A percentile compares a stretch with the other conserved stretches of the same genome.
Evolutionary conservation across 2,329 filamentous ascomycete species (phyloP).

Genomic region (Arthrinium phaeospermum): DNA sequence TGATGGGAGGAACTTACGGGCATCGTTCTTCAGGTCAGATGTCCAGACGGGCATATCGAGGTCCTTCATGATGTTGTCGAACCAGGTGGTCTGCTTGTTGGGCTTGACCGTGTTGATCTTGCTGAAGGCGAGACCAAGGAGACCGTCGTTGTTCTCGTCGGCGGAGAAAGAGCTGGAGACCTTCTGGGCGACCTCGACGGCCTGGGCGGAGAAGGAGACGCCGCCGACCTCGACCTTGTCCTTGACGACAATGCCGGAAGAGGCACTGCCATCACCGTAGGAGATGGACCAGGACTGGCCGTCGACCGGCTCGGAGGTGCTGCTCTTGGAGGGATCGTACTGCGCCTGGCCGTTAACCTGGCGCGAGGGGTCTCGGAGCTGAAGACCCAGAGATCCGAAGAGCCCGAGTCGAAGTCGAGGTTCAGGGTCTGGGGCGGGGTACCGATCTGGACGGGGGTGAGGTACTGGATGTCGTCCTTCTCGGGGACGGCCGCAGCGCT

Average conservation of each 20-base stretch:
- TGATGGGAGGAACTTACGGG: slow-evolving; percentile 29
- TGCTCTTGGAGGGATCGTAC: slow-evolving; percentile 48
- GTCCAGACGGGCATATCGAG: slow-evolving; percentile 59
- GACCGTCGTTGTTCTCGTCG: slow-evolving; percentile 45
- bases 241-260: slow-evolving; percentile 49
- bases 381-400: slow-evolving; percentile 55
- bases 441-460: slow-evolving; percentile 35
- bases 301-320: slow-evolving; percentile 42
- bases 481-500: slow-evolving; percentile 26
- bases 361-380: slow-evolving; percentile 40
- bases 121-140: slow-evolving; percentile 51
- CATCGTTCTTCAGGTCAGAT: slow-evolving; percentile 45
- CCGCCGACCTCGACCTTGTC: slow-evolving; percentile 50
- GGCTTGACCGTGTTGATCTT: slow-evolving; percentile 50
- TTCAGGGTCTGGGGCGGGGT: slow-evolving; percentile 49
- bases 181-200: slow-evolving; percentile 48
- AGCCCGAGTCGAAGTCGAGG: slow-evolving; percentile 53
- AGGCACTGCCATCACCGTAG: slow-evolving; percentile 51
- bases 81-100: slow-evolving; percentile 48
- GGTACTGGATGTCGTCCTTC: slow-evolving; percentile 22
- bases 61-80: slow-evolving; percentile 42
- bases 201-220: slow-evolving; percentile 46
- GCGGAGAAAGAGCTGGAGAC: slow-evolving; percentile 47
- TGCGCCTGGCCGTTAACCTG: slow-evolving; percentile 45
- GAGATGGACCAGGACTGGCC: slow-evolving; percentile 48